Base-by-base conservation (phyloP, 1,284 basidiomycete genomes). In the Naganishia sp. region DNA sequence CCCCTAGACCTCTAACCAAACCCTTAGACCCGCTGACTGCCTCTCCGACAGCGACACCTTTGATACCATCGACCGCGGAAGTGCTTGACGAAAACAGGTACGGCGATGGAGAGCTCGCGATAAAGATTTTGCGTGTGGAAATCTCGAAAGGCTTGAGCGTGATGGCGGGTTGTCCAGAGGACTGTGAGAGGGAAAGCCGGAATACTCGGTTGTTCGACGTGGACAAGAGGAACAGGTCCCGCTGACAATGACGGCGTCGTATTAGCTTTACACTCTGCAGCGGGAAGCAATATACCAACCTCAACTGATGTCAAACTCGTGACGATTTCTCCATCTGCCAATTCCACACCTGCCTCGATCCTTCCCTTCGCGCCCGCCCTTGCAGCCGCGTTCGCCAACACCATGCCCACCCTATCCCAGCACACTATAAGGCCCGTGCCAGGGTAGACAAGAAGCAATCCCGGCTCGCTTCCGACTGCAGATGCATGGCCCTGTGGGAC, bases 361-460 rank as follows among this genome's bases (percentile, higher is more conserved):
- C 39, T 31, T 9, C 42, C 57, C 65, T 43, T 53, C 18, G 21
- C 18, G 31, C 33, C 36, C 10, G 23, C 43, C n/a, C 15, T 31
- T 48, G 55, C 31, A 7, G n/a, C 65, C 18, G 49, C 21, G 50
- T 28, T 42, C 25, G 57, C 43, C 28, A 66, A 33, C 9, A 46
- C 57, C 55, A 66, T 55, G 3, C 42, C 50, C 2, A 65, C 55
- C 9, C 55, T 36, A 57, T 66, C 65, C 65, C 65, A 66, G 28
- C 33, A 66, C 23, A n/a, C 31, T 13, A 66, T 54, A 43, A 11
- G 46, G 21, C 65, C 65, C 3, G 48, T 55, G 6, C 25, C 23
- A 16, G 56, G 56, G 36, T 54, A 54, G 15, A 60, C 56, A 21
- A 66, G 23, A 18, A 66, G 42, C 28, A 66, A 28, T 2, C 65